phyloP scores from a whole-genome alignment of 2,329 filamentous ascomycete genomes.

The Mycosphaerella arachidis region DNA sequence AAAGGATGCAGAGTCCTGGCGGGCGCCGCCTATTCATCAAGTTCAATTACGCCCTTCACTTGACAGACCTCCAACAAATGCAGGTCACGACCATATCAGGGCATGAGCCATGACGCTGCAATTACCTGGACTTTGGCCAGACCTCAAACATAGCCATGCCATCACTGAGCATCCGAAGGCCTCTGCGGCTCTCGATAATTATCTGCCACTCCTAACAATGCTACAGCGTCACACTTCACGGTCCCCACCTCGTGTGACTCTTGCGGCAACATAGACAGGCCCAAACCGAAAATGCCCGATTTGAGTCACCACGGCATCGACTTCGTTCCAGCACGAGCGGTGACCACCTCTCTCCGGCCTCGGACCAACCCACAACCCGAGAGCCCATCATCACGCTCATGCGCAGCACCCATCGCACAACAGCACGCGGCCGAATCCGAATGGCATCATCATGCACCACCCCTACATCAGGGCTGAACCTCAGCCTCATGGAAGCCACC shows the following conservation, averaged over 20 bases:
- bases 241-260: too few relatives aligned
- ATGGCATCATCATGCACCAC: background rate
- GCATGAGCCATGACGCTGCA: too few relatives aligned
- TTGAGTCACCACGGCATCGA: background rate
- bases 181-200: too few relatives aligned
- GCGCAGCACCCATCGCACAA: background rate
- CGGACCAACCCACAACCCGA: background rate
- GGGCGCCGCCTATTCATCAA: background rate
- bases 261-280: background rate
- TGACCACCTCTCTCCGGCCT: background rate
- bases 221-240: too few relatives aligned
- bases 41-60: background rate
- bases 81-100: background rate
- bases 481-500: background rate
- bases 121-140: too few relatives aligned
- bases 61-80: background rate
- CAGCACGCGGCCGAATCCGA: background rate
- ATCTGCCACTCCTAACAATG: too few relatives aligned
- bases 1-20: background rate
- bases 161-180: too few relatives aligned
- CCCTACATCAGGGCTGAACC: background rate
- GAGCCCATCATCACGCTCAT: background rate
- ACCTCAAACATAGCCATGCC: too few relatives aligned
- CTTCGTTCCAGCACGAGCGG: background rate
- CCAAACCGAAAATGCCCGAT: background rate